Evolutionary conservation across 768 basidiomycete genomes (phyloP), one percentile per base, ranked within the genome.

Genomic region (Candolleomyces eurysporus): DNA sequence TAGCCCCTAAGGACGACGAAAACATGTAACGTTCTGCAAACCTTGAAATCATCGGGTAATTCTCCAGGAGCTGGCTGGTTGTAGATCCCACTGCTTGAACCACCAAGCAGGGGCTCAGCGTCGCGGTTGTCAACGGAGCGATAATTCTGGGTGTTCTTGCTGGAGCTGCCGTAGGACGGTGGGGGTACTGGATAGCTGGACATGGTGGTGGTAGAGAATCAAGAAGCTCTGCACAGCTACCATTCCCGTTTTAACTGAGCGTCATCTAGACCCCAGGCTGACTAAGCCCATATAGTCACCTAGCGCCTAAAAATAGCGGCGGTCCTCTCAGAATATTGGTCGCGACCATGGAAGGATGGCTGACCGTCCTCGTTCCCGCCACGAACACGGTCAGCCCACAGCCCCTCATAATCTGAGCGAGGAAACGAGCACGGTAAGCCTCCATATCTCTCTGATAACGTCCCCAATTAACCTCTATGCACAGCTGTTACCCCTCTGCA

Each of bases 31-130:
- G 76, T 22, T 62, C 8, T 36, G 36, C 36, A 36, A 36, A 92
- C 92, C 84, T 96, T 94, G 85, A 97, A 97, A 73, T 97, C 96
- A 68, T 96, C 95, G 0, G 92, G 93, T 51, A 94, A 68, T 65
- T 94, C 93, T 51, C 84, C 91, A 39, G 76, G 77, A 30, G 75
- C 79, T 5, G 92, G 88, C 66, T 94, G 91, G 75, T 94, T 84
- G 65, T 83, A 91, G 65, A 87, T 81, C n/a, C 76, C 87, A 31
- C 80, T 76, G 61, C 84, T 78, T 19, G 83, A 72, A 26, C 82
- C 76, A 46, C 79, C 80, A 26, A 91, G 79, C 42, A 93, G 75
- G 1, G 89, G 90, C 62, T 89, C 82, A 2, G 70, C 68, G 7
- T 71, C 68, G 5, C 76, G 77, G 21, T 67, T 64, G n/a, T 79